Evolutionary conservation across 2,329 filamentous ascomycete genomes (phyloP), one percentile per base, ranked within the genome.

Genomic region (Phaeosphaeria sp.): DNA sequence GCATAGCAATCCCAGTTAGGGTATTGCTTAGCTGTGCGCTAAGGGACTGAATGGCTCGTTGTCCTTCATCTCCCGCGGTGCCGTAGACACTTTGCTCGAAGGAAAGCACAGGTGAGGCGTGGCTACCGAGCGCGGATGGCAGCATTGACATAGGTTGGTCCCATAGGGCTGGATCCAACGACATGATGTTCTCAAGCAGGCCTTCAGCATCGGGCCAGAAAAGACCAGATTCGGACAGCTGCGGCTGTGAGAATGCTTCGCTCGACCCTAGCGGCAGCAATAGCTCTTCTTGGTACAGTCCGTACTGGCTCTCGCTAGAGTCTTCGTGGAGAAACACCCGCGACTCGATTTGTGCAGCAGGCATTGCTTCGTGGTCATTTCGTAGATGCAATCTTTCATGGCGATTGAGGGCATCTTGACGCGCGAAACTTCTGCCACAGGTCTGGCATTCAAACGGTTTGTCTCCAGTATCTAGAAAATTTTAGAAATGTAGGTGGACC

Each of bases 391-490:
- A 27, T 47, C 24, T 15, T 30, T 24, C 27, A 47, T 47, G 44
- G 9, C 44, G 44, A 47, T 47, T 47, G 44, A 47, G 44, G 22
- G 44, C 44, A 47, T 47, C 44, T 47, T 47, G 44, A 18, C 44
- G 44, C 22, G 44, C 44, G 15, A 47, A 47, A 15, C 44, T 24
- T 30, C 44, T 47, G 13, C 44, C 44, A 30, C 44, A 47, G 6
- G n/a, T 47, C 27, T 47, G 44, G 22, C 44, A 47, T 20, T 17
- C 22, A n/a, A 27, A 27, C n/a, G 44, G 44, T 20, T 47, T 47
- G 27, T 47, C 44, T 24, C 44, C 44, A 22, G 44, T 47, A 15
- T 47, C 44, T 47, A 22, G 20, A 47, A 3, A 27, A n/a, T n/a
- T 9, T 47, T 47, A 47, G 44, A 3, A 9, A 17, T 25, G 22